Evolutionary conservation across 306 rosid species (phyloP).

Genomic region (Casuarina equisetifolia): DNA sequence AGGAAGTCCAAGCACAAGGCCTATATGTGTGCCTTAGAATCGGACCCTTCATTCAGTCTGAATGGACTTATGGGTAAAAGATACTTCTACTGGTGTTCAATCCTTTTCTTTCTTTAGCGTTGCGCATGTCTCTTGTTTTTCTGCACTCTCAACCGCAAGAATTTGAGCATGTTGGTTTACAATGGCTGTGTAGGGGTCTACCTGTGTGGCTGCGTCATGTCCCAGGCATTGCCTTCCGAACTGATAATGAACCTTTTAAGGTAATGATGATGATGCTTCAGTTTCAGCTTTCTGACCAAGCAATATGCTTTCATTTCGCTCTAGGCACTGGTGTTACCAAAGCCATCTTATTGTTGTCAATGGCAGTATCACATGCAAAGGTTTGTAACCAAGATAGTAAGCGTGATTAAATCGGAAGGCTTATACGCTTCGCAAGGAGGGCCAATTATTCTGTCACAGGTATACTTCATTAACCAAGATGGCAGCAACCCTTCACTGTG

Average conservation of each 20-base stretch:
- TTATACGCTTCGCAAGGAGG: slow-evolving; percentile 94
- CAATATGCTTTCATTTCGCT: too few relatives aligned
- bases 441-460: slow-evolving; percentile 87
- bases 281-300: too few relatives aligned
- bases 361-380: slow-evolving; percentile 71
- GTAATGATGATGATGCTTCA: slow-evolving; percentile 17
- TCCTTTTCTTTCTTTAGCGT: not conserved
- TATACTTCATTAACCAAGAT: slow-evolving; percentile 19
- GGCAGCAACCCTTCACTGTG: not conserved
- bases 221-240: slow-evolving; percentile 67
- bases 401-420: slow-evolving; percentile 66
- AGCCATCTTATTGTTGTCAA: slow-evolving; percentile 7
- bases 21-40: slow-evolving; percentile 72
- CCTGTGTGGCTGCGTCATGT: slow-evolving; percentile 80
- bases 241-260: slow-evolving; percentile 80
- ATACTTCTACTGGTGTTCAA: too few relatives aligned
- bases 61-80: slow-evolving; percentile 75
- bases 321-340: not conserved
- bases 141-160: too few relatives aligned
- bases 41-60: slow-evolving; percentile 90
- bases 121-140: too few relatives aligned
- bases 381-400: slow-evolving; percentile 64
- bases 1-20: slow-evolving; percentile 76
- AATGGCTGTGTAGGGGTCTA: slow-evolving; percentile 57
- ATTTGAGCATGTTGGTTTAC: not conserved